Percentiles rank a stretch among this genome's conserved stretches.
These are phyloP conservation scores for Ophiosphaerella narmari DNA, from an alignment of 2,329 filamentous ascomycete genomes.

Conservation along the genomic window DNA sequence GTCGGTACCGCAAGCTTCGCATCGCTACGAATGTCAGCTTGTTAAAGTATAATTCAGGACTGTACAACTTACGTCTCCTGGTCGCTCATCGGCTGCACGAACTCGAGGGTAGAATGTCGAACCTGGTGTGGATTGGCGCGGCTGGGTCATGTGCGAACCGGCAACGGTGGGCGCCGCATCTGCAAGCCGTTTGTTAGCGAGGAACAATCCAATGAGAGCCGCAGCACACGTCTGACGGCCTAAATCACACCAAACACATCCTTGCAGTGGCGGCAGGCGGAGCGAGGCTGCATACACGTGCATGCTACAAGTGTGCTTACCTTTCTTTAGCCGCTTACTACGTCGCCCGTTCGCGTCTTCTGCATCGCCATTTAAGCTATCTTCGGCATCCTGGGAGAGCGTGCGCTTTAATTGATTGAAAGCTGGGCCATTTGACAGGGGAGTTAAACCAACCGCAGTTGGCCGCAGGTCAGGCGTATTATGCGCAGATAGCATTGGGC, in stretches of 20 bases:
- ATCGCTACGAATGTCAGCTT: slow-evolving; percentile 62
- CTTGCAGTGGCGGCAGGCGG: slow-evolving; percentile 27
- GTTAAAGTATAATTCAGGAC: neutral
- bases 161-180: slow-evolving; percentile 77
- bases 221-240: slow-evolving; percentile 15
- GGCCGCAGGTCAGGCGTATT: slow-evolving; percentile 68
- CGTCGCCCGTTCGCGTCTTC: slow-evolving; percentile 63
- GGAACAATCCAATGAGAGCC: slow-evolving; percentile 23
- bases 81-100: slow-evolving; percentile 57
- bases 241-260: slow-evolving; percentile 23
- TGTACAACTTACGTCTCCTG: slow-evolving; percentile 58
- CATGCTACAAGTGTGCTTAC: slow-evolving; percentile 52
- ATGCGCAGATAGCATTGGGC: slow-evolving; percentile 66
- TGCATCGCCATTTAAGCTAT: slow-evolving; percentile 63
- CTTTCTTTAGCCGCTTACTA: slow-evolving; percentile 92
- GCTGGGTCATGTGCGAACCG: slow-evolving; percentile 94
- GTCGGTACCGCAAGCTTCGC: slow-evolving; percentile 82
- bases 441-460: slow-evolving; percentile 52
- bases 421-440: slow-evolving; percentile 56
- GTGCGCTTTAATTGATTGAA: slow-evolving; percentile 75
- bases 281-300: slow-evolving; percentile 23
- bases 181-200: slow-evolving; percentile 41
- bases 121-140: slow-evolving; percentile 77
- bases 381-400: slow-evolving; percentile 57
- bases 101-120: slow-evolving; percentile 59